Percentiles rank a stretch among this genome's conserved stretches.
phyloP scores from a whole-genome alignment of 2,329 filamentous ascomycete species.

The Westerdykella aurantiaca region DNA sequence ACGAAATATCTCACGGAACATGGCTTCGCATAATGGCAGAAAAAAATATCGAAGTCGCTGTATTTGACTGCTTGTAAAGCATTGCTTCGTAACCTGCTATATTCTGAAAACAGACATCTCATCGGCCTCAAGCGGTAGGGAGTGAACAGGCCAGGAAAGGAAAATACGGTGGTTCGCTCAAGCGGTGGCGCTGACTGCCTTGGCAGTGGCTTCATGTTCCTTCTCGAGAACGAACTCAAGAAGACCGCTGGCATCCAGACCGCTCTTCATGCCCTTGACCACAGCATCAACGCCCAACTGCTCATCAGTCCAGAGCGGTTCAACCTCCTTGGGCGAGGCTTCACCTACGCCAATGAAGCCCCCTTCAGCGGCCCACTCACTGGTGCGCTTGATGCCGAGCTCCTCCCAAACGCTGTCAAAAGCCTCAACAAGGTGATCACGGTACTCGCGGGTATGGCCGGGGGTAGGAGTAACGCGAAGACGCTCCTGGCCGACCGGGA shows the following conservation, averaged over 20 bases:
- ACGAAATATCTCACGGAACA: too few species aligned
- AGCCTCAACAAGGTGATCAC: slow-evolving; percentile 76
- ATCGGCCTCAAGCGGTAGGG: too few species aligned
- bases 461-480: slow-evolving; percentile 94
- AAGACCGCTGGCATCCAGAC: slow-evolving; percentile 40
- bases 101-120: too few species aligned
- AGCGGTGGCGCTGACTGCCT: slow-evolving; percentile 41
- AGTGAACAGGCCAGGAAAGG: too few species aligned
- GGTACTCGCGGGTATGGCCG: slow-evolving; percentile 78
- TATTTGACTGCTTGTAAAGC: too few species aligned
- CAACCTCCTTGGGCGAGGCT: slow-evolving; percentile 51
- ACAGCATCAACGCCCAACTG: slow-evolving; percentile 69
- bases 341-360: slow-evolving; percentile 94
- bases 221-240: slow-evolving; percentile 46
- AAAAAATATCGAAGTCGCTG: too few species aligned
- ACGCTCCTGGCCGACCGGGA: slow-evolving; percentile 94
- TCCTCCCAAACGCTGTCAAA: slow-evolving; percentile 84
- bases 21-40: too few species aligned
- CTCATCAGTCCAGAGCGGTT: slow-evolving; percentile 84
- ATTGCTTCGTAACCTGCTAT: too few species aligned
- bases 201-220: slow-evolving; percentile 40
- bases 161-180: slow-evolving; percentile 7
- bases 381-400: slow-evolving; percentile 85
- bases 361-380: slow-evolving; percentile 83
- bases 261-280: slow-evolving; percentile 49